Evolutionary conservation across 176 grass and related monocot genomes (phyloP).

Genomic region (Cenchrus americanus): DNA sequence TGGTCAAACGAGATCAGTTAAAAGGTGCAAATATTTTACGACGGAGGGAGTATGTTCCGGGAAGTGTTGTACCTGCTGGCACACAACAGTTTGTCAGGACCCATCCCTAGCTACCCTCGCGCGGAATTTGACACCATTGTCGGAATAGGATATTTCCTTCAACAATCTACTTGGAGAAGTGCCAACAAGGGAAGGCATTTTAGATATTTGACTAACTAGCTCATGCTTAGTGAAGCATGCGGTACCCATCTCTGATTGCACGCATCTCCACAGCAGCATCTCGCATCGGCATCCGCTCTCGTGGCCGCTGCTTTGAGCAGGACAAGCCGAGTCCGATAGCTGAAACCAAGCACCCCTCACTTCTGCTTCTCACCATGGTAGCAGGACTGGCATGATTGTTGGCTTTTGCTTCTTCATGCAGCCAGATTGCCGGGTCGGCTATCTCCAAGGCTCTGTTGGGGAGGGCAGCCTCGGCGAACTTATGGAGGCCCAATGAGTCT

Average conservation of each 20-base stretch:
- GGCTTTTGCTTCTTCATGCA: not conserved
- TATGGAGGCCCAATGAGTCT: conserved; percentile 24
- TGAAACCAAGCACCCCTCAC: not conserved
- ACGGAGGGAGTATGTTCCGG: too few relatives aligned
- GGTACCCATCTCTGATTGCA: conserved; percentile 24
- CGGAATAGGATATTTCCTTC: too few relatives aligned
- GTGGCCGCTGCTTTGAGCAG: conserved; percentile 29
- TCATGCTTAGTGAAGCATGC: too few relatives aligned
- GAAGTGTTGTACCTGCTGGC: too few relatives aligned
- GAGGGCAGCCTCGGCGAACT: not conserved
- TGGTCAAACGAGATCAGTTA: too few relatives aligned
- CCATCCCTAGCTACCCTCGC: too few relatives aligned
- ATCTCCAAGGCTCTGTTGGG: not conserved
- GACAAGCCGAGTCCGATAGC: conserved; percentile 17
- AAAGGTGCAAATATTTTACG: too few relatives aligned
- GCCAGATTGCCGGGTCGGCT: not conserved
- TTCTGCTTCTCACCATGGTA: not conserved
- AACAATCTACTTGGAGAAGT: too few relatives aligned
- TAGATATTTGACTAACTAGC: too few relatives aligned
- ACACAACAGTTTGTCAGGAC: too few relatives aligned
- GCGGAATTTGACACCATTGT: too few relatives aligned
- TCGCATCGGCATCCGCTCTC: not conserved
- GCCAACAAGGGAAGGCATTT: too few relatives aligned
- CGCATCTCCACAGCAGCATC: conserved; percentile 25
- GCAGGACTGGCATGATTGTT: not conserved